A percentile compares a stretch with the other conserved stretches of the same genome.
Conservation (phyloP, 805 yeast genomes). For the Alloascoidea africana region DNA sequence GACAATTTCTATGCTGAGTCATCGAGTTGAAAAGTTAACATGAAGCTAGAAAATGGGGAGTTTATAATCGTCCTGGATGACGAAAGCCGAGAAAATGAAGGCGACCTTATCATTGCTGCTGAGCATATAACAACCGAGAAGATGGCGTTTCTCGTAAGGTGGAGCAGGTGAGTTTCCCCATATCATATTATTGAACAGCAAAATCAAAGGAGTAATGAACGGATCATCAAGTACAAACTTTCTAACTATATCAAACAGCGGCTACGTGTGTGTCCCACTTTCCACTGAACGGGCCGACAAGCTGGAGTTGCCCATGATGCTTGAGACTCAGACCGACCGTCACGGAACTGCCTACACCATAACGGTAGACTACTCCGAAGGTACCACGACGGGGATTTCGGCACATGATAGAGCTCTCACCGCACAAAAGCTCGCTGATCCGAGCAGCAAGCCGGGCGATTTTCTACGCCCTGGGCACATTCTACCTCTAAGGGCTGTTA, state of each 20-base stretch:
- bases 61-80: conserved; percentile 95
- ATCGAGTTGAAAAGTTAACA: conserved; percentile 3
- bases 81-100: conserved; percentile 92
- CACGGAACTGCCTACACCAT: conserved; percentile 97
- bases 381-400: conserved; percentile 93
- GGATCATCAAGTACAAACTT: too few species aligned
- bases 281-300: conserved; percentile 64
- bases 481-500: conserved; percentile 81
- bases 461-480: conserved; percentile 91
- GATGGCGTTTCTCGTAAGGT: conserved; percentile 88
- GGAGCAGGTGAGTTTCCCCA: conserved; percentile 13
- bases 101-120: conserved; percentile 93
- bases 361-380: conserved; percentile 72
- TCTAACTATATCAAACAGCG: too few species aligned
- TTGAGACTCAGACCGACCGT: conserved; percentile 50
- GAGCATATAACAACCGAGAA: conserved; percentile 59
- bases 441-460: conserved; percentile 38
- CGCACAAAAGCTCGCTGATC: conserved; percentile 51
- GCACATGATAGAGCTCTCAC: conserved; percentile 91
- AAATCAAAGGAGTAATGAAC: too few species aligned
- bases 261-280: conserved; percentile 89
- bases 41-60: conserved; percentile 40
- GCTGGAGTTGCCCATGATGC: conserved; percentile 70
- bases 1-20: conserved; percentile 5
- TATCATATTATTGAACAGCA: not conserved